phyloP scores from a whole-genome alignment of 768 basidiomycete genomes.

The Holtermannia corniformis region DNA sequence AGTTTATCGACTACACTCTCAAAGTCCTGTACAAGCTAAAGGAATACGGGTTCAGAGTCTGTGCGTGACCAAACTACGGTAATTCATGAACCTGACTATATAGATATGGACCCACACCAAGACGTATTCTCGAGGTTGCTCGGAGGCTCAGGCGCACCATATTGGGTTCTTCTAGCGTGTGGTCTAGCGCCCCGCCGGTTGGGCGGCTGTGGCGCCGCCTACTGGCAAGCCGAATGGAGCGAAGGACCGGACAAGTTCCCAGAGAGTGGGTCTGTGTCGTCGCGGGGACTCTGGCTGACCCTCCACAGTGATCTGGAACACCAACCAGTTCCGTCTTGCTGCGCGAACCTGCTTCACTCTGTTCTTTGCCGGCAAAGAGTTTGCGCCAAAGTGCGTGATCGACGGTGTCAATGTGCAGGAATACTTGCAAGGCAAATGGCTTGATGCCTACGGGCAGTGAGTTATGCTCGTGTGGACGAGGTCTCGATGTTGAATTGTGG shows the following conservation, averaged over 20 bases:
- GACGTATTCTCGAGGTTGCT: conserved; percentile 96
- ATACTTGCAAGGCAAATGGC: conserved; percentile 67
- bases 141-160: conserved; percentile 88
- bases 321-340: conserved; percentile 81
- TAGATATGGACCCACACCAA: conserved; percentile 94
- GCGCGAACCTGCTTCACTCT: conserved; percentile 86
- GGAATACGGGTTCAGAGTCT: conserved; percentile 70
- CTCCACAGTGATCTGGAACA: conserved; percentile 83
- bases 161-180: conserved; percentile 81
- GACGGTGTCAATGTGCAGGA: conserved; percentile 89
- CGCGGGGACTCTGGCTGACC: conserved; percentile 2
- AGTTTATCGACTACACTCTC: conserved; percentile 86
- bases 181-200: conserved; percentile 63
- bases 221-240: neutral
- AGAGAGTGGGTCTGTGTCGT: conserved; percentile 41
- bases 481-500: neutral
- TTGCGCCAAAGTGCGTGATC: conserved; percentile 81
- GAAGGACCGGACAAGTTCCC: conserved; percentile 15
- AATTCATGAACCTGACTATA: neutral
- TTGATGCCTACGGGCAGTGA: conserved; percentile 58
- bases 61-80: conserved; percentile 7
- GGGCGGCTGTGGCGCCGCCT: neutral
- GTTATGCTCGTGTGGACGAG: too few relatives aligned
- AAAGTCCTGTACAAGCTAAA: conserved; percentile 82
- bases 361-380: conserved; percentile 83